Conservation (phyloP, 2,329 filamentous ascomycete species). For the Daldinia sp. region DNA sequence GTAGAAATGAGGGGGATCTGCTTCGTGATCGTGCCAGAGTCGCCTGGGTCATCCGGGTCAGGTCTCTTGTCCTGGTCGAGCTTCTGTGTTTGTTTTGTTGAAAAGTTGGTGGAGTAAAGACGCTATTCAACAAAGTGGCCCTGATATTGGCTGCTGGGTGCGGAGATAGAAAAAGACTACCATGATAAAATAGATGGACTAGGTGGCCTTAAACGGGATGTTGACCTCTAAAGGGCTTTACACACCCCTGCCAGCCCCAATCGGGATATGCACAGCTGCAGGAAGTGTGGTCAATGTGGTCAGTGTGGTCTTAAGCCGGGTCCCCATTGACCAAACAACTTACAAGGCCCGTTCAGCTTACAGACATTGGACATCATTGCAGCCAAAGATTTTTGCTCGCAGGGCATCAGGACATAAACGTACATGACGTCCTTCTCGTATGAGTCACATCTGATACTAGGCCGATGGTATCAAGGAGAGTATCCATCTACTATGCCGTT, state of each 20-base stretch:
- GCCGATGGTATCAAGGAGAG: conserved; percentile 28
- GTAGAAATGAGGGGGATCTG: conserved; percentile 44
- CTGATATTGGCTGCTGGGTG: conserved; percentile 46
- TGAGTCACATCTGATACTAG: conserved; percentile 47
- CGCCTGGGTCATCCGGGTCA: conserved; percentile 40
- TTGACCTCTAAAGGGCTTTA: conserved; percentile 26
- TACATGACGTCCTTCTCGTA: conserved; percentile 45
- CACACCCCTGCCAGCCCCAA: conserved; percentile 42
- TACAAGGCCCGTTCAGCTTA: conserved; percentile 46
- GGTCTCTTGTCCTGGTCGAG: conserved; percentile 28
- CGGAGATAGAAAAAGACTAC: conserved; percentile 34
- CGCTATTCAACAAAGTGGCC: conserved; percentile 41
- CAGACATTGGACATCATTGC: conserved; percentile 52
- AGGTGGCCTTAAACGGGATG: conserved; percentile 36
- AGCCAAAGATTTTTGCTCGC: conserved; percentile 45
- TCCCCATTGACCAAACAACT: conserved; percentile 49
- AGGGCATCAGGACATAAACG: conserved; percentile 51
- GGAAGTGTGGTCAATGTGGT: conserved; percentile 38
- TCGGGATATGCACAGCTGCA: conserved; percentile 46
- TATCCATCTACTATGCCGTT: conserved; percentile 25
- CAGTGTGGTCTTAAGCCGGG: conserved; percentile 42
- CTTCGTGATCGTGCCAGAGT: conserved; percentile 44
- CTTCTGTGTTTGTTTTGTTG: conserved; percentile 32
- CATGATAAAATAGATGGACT: conserved; percentile 31
- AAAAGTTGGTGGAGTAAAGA: conserved; percentile 44